These are phyloP conservation scores for Aspergillus diversus DNA, from an alignment of 495 filamentous ascomycete genomes.

Conservation along the genomic window DNA sequence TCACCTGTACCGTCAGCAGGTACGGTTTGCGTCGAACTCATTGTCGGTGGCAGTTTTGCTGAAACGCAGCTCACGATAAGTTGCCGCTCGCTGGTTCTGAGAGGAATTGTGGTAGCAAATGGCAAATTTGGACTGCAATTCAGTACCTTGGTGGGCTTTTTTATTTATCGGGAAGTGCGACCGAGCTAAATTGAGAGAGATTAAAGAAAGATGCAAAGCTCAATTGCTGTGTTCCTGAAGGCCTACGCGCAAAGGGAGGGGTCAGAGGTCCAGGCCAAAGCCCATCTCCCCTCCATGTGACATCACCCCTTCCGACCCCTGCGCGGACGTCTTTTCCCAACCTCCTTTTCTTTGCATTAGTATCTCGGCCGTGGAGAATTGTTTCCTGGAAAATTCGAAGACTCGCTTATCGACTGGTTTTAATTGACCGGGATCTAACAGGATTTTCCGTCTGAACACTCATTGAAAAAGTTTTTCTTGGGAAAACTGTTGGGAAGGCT, in stretches of 20 bases:
- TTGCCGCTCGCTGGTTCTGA: constrained; percentile 4
- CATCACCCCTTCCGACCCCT: constrained; percentile 18
- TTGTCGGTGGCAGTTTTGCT: background rate
- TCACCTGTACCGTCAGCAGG: constrained; percentile 33
- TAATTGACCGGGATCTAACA: background rate
- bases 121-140: background rate
- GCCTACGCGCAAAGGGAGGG: background rate
- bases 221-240: too few relatives aligned
- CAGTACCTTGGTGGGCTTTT: background rate
- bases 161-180: background rate
- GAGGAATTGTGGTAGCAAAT: background rate
- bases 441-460: background rate
- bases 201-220: background rate
- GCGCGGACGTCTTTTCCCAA: constrained; percentile 5
- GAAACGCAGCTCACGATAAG: constrained; percentile 18
- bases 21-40: constrained; percentile 17
- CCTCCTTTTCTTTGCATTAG: constrained; percentile 1
- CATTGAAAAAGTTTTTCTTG: background rate
- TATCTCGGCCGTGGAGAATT: background rate
- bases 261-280: constrained; percentile 10
- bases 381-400: background rate
- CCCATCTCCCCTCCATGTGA: constrained; percentile 14
- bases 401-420: background rate
- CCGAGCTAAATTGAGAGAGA: background rate
- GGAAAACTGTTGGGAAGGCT: background rate